Evolutionary conservation across 2,329 filamentous ascomycete species (phyloP), one percentile per base, ranked within the genome.

Genomic region (Xylaria polymorpha): DNA sequence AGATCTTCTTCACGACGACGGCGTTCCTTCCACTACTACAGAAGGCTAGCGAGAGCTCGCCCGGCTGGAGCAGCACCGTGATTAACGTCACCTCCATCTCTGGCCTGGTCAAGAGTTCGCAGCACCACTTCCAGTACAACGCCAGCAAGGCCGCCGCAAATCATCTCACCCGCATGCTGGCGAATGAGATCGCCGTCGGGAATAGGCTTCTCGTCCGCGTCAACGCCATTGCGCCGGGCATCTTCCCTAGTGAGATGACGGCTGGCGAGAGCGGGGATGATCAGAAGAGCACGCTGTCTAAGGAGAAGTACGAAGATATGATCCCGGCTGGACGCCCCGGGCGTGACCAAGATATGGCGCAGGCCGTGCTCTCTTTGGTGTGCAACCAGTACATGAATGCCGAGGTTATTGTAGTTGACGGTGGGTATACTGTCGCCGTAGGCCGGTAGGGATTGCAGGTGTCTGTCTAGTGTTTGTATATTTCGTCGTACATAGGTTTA

Each of bases 231-330:
- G 92, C 92, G 0, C 92, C 92, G 0, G 91, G 91, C 41, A 85
- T 92, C 35, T 87, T 87, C 74, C 90, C 89, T 20, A 91, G 90
- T 75, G 91, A 92, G 86, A 93, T 92, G 91, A 90, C 89, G 46
- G 85, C 87, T 1, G 79, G 78, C 3, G 81, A 79, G 14, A 85
- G 83, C 35, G 81, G 84, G 20, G 80, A 81, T 20, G 76, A 75
- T 39, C 85, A 87, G 71, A 92, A 91, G 80, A 85, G 91, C 74
- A 81, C 87, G 65, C 83, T 89, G 39, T 85, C 85, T 43, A 83
- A 84, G 73, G 85, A 87, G 18, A 83, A 84, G 63, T 91, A 90
- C 73, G 84, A 83, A 50, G 81, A 81, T 0, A 88, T 88, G 12
- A 87, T 93, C 51, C 91, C 91, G 0, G 81, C 92, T 18, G 85